These are phyloP conservation scores for Ploettnerulaceae sp. DNA, from an alignment of 2,329 filamentous ascomycete species.

Conservation along the genomic window DNA sequence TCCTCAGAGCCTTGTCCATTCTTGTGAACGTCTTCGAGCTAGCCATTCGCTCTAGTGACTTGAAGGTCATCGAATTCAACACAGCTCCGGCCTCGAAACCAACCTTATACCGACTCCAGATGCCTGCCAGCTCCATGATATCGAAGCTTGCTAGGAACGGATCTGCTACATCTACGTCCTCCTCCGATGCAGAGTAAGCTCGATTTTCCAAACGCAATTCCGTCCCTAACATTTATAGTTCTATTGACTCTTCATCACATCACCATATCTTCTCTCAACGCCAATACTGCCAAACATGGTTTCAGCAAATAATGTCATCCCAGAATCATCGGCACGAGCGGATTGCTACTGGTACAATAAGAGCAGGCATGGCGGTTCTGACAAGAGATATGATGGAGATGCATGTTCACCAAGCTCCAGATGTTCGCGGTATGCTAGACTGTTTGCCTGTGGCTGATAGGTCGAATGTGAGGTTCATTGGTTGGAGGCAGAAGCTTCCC, in stretches of 20 bases:
- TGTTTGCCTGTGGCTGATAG: constrained; percentile 30
- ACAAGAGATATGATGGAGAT: constrained; percentile 31
- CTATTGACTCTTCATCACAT: constrained; percentile 25
- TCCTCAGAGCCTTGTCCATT: not conserved
- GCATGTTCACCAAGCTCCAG: constrained; percentile 31
- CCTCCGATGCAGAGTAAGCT: constrained; percentile 14
- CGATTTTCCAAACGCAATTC: not conserved
- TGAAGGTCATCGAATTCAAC: no score
- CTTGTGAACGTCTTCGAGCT: no score
- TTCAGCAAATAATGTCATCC: constrained; percentile 23
- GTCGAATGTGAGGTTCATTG: constrained; percentile 18
- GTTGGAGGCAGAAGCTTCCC: constrained; percentile 31
- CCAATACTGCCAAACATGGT: constrained; percentile 13
- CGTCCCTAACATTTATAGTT: constrained; percentile 12
- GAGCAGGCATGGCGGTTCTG: constrained; percentile 28
- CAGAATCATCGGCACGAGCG: constrained; percentile 30
- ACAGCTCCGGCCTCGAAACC: no score
- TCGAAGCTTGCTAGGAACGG: constrained; percentile 2
- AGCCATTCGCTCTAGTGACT: no score
- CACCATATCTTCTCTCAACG: constrained; percentile 22
- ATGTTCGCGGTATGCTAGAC: constrained; percentile 27
- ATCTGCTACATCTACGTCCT: constrained; percentile 11
- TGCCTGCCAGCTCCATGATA: not conserved
- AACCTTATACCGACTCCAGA: not conserved
- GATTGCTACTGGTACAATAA: constrained; percentile 29